Evolutionary conservation across 495 filamentous ascomycete genomes (phyloP), one percentile per base, ranked within the genome.

Genomic region (Bacidia gigantensis): DNA sequence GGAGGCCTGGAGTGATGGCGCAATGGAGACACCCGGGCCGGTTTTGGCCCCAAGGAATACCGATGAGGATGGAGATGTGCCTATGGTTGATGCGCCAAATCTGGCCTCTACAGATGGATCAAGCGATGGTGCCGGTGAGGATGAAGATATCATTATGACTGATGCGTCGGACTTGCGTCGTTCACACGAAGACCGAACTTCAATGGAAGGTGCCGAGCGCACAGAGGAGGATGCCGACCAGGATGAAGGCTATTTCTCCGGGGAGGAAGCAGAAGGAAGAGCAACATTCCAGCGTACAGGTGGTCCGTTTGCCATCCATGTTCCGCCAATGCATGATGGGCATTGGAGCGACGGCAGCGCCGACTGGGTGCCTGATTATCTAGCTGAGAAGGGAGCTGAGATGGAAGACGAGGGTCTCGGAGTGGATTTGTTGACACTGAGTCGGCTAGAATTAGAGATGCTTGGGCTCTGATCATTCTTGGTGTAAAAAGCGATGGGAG

Each of bases 301-400:
- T 18, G 51, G 46, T 12, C 22, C 26, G 5, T 57, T 57, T 21
- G 51, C 51, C 2, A 53, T 54, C 21, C 46, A 56, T 53, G 35
- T 20, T 11, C 49, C 54, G 22, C 55, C 51, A 12, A n/a, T 57
- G 7, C 41, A 18, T 44, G 23, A 17, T 42, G 51, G 54, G 17
- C 23, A 21, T 9, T 51, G 54, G 54, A 59, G 46, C 18, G 50
- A 53, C 2, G 50, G 41, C 18, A 39, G 26, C 48, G 54, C 24
- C 21, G 55, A 51, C 20, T 51, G 58, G 58, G 47, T 51, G n/a
- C 46, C 50, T 54, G 41, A 54, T 54, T 46, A 53, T 45, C 26
- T 50, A 40, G 40, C 11, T 26, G 52, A 45, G 18, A 7, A 25
- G 32, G 51, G 32, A n/a, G 22, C 23, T 26, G 52, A 23, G 26